A percentile compares a stretch with the other conserved stretches of the same genome.
Conservation (phyloP, 2,329 filamentous ascomycete species). For the Fusarium virguliforme region DNA sequence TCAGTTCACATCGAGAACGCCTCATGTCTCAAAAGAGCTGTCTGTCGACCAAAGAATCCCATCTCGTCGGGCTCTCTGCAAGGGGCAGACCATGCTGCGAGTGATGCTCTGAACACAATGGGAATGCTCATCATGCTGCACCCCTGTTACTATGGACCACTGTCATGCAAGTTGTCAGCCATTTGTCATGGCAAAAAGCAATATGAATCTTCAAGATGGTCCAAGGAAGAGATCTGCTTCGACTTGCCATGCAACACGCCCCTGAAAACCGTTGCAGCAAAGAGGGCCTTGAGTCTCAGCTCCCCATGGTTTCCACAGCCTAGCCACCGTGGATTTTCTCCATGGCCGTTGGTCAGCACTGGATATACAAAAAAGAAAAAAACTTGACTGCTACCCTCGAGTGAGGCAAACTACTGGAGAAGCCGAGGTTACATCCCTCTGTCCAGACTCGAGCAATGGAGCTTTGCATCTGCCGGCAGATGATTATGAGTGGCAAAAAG, state of each 20-base stretch:
- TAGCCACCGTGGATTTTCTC: background rate
- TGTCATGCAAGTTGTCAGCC: conserved; percentile 9
- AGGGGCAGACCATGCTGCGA: background rate
- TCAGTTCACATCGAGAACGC: background rate
- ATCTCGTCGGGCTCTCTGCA: conserved; percentile 8
- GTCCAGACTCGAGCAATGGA: background rate
- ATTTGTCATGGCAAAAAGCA: conserved; percentile 15
- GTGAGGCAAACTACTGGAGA: background rate
- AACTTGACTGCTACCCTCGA: background rate
- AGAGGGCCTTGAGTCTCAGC: background rate
- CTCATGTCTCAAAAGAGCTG: background rate
- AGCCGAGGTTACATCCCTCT: background rate
- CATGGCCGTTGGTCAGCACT: background rate
- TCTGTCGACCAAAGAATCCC: conserved; percentile 14
- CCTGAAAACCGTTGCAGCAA: conserved; percentile 11
- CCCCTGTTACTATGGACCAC: background rate
- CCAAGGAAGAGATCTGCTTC: conserved; percentile 1
- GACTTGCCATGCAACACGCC: background rate
- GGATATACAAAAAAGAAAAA: background rate
- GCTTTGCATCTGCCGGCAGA: conserved; percentile 1
- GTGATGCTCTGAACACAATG: background rate
- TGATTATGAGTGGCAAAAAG: conserved; percentile 12
- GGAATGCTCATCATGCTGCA: background rate
- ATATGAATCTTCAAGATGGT: background rate
- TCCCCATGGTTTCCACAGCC: background rate